Conservation (phyloP, 1,284 basidiomycete species). For the Microbotryum lychnidis-dioicae region DNA sequence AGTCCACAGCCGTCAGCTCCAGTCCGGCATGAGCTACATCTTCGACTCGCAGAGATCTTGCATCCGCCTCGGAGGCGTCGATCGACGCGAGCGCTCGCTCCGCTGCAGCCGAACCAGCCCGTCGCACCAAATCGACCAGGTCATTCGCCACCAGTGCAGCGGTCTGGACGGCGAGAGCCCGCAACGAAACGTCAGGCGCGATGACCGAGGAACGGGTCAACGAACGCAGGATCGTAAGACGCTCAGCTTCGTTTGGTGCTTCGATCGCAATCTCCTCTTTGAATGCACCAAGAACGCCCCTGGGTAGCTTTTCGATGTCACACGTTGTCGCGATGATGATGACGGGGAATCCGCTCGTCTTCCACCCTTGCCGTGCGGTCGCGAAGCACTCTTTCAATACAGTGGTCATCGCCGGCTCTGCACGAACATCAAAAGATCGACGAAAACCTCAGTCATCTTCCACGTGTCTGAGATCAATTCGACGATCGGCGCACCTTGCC, state of each 20-base stretch:
- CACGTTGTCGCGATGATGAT: constrained; percentile 68
- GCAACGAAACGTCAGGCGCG: constrained; percentile 69
- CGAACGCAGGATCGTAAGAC: constrained; percentile 56
- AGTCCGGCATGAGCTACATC: constrained; percentile 28
- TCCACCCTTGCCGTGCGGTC: constrained; percentile 50
- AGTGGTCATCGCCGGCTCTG: constrained; percentile 57
- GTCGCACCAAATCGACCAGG: constrained; percentile 60
- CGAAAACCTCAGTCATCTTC: constrained; percentile 9
- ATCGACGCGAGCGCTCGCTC: constrained; percentile 45
- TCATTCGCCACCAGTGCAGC: constrained; percentile 85
- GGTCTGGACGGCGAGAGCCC: constrained; percentile 71
- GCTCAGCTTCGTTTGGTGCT: constrained; percentile 68
- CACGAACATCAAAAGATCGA: background rate
- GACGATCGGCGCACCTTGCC: constrained; percentile 50
- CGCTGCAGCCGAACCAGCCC: constrained; percentile 56
- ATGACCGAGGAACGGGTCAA: constrained; percentile 48
- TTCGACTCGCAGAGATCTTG: background rate
- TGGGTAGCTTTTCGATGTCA: constrained; percentile 59
- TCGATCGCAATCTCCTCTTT: constrained; percentile 77
- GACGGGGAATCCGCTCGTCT: constrained; percentile 56
- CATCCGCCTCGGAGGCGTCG: background rate
- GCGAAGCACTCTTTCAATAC: constrained; percentile 61
- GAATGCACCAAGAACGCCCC: constrained; percentile 63
- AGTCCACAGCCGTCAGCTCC: constrained; percentile 28
- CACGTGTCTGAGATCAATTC: constrained; percentile 16